Conservation (phyloP, 208 protist genomes). For the Trypanosoma lewisi region DNA sequence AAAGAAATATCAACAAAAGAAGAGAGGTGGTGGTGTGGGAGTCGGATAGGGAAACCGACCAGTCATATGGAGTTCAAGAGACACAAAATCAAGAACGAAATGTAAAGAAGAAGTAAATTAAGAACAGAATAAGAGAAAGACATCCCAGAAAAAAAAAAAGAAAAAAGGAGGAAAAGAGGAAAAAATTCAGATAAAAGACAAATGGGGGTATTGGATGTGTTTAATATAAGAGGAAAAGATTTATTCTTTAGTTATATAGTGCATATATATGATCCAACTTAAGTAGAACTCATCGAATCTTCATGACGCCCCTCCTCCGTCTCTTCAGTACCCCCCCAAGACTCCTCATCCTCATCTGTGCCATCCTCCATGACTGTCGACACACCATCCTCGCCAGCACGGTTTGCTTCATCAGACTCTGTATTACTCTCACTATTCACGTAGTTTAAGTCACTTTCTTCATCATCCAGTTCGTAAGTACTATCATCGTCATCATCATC, state of each 20-base stretch:
- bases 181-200: constrained; percentile 9
- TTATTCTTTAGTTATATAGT: constrained; percentile 8
- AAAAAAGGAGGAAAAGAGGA: background rate
- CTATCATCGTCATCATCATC: constrained; percentile 25
- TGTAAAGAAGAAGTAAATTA: background rate
- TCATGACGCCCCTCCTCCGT: constrained; percentile 23
- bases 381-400: constrained; percentile 2
- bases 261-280: constrained; percentile 8
- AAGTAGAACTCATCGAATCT: constrained; percentile 23
- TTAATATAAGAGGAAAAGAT: background rate
- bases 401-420: background rate
- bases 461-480: constrained; percentile 4
- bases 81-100: background rate
- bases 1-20: background rate
- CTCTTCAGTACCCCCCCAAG: constrained; percentile 23
- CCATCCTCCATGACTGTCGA: constrained; percentile 17
- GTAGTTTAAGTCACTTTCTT: constrained; percentile 14
- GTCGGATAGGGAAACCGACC: too few relatives aligned
- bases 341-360: constrained; percentile 29
- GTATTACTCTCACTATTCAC: background rate
- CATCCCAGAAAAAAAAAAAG: background rate
- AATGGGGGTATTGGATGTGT: background rate
- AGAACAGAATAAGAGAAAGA: background rate
- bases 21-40: background rate
- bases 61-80: background rate